Percentiles rank a stretch among this genome's conserved stretches.
These are phyloP conservation scores for Geotrichum macrosporum DNA, from an alignment of 1,139 yeast genomes.

Conservation along the genomic window DNA sequence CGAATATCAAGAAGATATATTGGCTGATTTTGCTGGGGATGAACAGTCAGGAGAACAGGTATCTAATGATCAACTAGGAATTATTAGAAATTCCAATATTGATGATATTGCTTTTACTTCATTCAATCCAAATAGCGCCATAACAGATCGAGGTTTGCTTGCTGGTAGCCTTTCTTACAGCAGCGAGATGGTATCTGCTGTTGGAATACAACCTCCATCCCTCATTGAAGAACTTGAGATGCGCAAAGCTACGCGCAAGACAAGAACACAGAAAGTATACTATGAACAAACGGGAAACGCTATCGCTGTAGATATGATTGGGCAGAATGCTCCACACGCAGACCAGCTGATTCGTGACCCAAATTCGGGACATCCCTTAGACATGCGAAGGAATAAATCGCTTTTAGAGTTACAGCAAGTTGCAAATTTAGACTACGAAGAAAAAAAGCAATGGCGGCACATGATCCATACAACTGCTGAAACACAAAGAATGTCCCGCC, in stretches of 20 bases:
- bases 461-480: slow-evolving; percentile 22
- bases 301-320: slow-evolving; percentile 19
- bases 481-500: slow-evolving; percentile 18
- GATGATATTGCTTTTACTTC: slow-evolving; percentile 35
- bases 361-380: slow-evolving; percentile 33
- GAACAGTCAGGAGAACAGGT: slow-evolving; percentile 2
- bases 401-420: slow-evolving; percentile 36
- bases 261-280: slow-evolving; percentile 30
- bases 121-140: slow-evolving; percentile 32
- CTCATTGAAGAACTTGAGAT: slow-evolving; percentile 40
- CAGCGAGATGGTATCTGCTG: slow-evolving; percentile 22
- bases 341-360: slow-evolving; percentile 16
- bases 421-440: slow-evolving; percentile 35
- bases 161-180: slow-evolving; percentile 22
- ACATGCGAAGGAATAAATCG: slow-evolving; percentile 32
- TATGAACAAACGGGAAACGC: slow-evolving; percentile 29
- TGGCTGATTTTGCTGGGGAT: slow-evolving; percentile 1
- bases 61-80: not conserved
- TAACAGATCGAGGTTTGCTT: slow-evolving; percentile 22
- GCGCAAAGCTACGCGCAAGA: slow-evolving; percentile 36
- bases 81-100: slow-evolving; percentile 18
- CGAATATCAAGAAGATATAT: slow-evolving; percentile 20
- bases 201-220: slow-evolving; percentile 31
- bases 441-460: slow-evolving; percentile 29
- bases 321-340: slow-evolving; percentile 21